Conservation (phyloP, 2,329 filamentous ascomycete species). For the Phialophora verrucosa region DNA sequence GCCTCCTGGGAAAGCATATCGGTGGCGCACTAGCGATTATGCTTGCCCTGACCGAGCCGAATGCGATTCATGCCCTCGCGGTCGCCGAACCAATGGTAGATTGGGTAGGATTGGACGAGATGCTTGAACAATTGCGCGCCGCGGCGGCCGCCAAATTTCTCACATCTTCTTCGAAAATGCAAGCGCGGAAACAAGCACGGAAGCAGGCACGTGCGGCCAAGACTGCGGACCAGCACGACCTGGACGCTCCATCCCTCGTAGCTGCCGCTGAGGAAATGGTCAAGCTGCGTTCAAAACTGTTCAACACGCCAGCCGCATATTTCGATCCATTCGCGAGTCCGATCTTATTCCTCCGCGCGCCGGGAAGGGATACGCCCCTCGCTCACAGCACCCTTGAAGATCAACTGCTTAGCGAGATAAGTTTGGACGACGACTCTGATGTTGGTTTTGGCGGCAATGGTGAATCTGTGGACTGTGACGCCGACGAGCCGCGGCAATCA, state of each 20-base stretch:
- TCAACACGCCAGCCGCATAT: constrained; percentile 45
- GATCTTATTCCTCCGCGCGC: constrained; percentile 49
- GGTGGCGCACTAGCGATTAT: constrained; percentile 52
- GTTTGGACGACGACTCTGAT: constrained; percentile 27
- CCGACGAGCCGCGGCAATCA: constrained; percentile 24
- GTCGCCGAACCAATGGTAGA: constrained; percentile 43
- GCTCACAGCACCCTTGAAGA: constrained; percentile 17
- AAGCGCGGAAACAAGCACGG: constrained; percentile 1
- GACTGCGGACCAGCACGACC: constrained; percentile 34
- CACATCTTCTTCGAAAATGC: constrained; percentile 27
- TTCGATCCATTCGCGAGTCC: constrained; percentile 54
- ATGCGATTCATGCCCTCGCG: constrained; percentile 45
- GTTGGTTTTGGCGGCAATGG: constrained; percentile 6
- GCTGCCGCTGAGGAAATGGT: constrained; percentile 34
- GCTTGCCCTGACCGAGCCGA: constrained; percentile 50
- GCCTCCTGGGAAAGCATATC: constrained; percentile 46
- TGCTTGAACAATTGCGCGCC: constrained; percentile 20
- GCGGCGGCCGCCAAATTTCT: background rate
- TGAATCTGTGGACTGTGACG: constrained; percentile 20
- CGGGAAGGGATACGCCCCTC: constrained; percentile 47
- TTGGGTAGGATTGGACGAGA: constrained; percentile 47
- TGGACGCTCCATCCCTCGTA: constrained; percentile 11
- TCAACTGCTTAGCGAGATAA: constrained; percentile 27
- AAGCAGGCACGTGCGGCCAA: constrained; percentile 16
- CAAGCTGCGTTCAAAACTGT: constrained; percentile 47